These are phyloP conservation scores for Suillus occidentalis DNA, from an alignment of 768 basidiomycete genomes.

Conservation along the genomic window DNA sequence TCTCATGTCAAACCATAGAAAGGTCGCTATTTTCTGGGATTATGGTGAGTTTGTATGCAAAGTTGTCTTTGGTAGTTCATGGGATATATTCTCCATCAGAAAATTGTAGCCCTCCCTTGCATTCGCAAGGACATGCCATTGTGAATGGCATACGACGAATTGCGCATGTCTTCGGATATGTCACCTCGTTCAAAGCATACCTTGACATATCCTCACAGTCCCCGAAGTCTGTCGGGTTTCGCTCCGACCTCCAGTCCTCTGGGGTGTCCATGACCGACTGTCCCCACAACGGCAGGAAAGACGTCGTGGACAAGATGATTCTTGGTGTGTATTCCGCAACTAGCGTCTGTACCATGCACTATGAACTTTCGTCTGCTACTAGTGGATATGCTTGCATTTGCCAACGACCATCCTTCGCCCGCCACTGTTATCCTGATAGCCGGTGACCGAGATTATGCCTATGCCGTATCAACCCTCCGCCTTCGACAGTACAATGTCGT, in stretches of 20 bases:
- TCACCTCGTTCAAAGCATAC: conserved; percentile 55
- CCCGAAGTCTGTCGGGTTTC: conserved; percentile 32
- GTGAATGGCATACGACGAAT: conserved; percentile 44
- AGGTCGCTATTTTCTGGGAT: conserved; percentile 46
- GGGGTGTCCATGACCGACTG: conserved; percentile 43
- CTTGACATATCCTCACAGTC: conserved; percentile 45
- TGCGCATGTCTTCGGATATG: conserved; percentile 46
- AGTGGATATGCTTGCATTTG: conserved; percentile 71
- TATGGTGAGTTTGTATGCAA: conserved; percentile 26
- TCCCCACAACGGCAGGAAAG: conserved; percentile 33
- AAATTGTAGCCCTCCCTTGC: conserved; percentile 32
- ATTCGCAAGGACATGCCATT: conserved; percentile 34
- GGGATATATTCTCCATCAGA: conserved; percentile 20
- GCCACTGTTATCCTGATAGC: conserved; percentile 63
- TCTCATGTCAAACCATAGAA: conserved; percentile 34
- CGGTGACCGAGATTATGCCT: conserved; percentile 69
- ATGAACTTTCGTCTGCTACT: conserved; percentile 25
- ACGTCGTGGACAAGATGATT: conserved; percentile 49
- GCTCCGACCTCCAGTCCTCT: conserved; percentile 45
- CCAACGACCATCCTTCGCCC: conserved; percentile 55
- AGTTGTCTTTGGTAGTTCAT: conserved; percentile 1
- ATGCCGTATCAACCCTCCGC: conserved; percentile 56
- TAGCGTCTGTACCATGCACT: neutral
- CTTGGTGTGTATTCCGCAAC: conserved; percentile 33
- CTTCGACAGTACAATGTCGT: conserved; percentile 54